Evolutionary conservation across 2,329 filamentous ascomycete genomes (phyloP), one percentile per base, ranked within the genome.

Genomic region (Pseudogymnoascus sp.): DNA sequence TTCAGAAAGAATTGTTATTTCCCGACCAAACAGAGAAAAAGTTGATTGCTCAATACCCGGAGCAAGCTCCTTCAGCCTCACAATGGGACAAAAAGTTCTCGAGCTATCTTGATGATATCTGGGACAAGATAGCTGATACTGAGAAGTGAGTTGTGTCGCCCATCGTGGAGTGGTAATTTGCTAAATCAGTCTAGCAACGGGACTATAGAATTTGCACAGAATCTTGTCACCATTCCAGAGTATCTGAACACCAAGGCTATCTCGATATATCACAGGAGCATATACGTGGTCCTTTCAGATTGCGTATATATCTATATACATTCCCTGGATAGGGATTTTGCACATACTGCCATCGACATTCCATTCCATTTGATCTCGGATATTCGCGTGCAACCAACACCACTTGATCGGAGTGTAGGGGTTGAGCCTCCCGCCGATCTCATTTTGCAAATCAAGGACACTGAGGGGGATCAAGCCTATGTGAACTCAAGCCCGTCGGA

Each of bases 61-160:
- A 30, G 22, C 23, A 38, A 38, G 22, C n/a, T n/a, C 33, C 58
- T 16, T 60, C 58, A 16, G 58, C 58, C 12, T 60, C 58, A 38
- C 58, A 60, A 41, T 60, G 58, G 58, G 58, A 60, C 12, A 60
- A 60, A 39, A 60, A 6, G 14, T 60, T 60, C 38, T 41, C 33
- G 19, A 41, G 25, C 14, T 60, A 60, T 25, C 22, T 60, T 60
- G 58, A 60, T 39, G 14, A 25, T 11, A 39, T 60, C 33, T 60
- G 58, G 58, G 35, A n/a, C n/a, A 39, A 12, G 14, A 39, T 41
- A 60, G 4, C 12, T 16, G 16, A 11, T 7, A 25, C n/a, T 7
- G 49, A 33, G 49, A 55, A 60, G 58, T 39, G 58, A 38, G 33
- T 60, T 60, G 33, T 60, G 12, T 3, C 5, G 16, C 22, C 19